Percentiles rank a stretch among this genome's conserved stretches.
These are phyloP conservation scores for Lepidium didymum DNA, from an alignment of 345 rosid species.

Conservation along the genomic window DNA sequence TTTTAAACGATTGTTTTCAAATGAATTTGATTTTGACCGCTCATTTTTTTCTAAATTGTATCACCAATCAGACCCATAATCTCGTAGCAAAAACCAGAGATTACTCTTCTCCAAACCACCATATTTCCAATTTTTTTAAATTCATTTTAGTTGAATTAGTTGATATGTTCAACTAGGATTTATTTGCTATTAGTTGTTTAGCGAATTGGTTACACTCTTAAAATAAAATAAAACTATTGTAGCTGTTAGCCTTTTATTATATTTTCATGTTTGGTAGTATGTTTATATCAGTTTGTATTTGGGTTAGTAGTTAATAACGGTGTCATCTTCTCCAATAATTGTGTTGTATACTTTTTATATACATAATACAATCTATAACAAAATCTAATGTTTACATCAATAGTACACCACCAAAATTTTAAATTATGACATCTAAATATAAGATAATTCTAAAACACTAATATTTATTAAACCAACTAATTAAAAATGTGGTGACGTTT, in stretches of 20 bases:
- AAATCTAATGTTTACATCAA: background rate
- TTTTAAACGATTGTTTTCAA: too few species aligned
- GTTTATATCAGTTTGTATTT: background rate
- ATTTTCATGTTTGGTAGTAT: slow-evolving; percentile 5
- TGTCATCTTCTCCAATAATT: slow-evolving; percentile 15
- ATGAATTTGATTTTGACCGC: too few species aligned
- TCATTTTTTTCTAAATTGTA: too few species aligned
- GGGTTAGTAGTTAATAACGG: background rate
- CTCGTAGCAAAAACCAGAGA: background rate
- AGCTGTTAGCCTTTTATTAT: background rate
- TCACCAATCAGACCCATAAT: too few species aligned
- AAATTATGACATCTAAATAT: background rate
- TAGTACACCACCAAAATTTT: background rate
- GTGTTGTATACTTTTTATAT: background rate
- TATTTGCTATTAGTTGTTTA: background rate
- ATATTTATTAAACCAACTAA: background rate
- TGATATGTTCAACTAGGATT: background rate
- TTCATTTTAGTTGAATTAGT: background rate
- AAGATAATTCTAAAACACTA: background rate
- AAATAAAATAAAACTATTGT: background rate
- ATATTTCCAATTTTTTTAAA: background rate
- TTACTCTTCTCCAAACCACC: slow-evolving; percentile 9
- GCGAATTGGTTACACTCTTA: background rate
- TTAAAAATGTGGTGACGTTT: slow-evolving; percentile 11
- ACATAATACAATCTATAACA: background rate